These are phyloP conservation scores for Microcera coccophila DNA, from an alignment of 2,329 filamentous ascomycete species.

Conservation along the genomic window DNA sequence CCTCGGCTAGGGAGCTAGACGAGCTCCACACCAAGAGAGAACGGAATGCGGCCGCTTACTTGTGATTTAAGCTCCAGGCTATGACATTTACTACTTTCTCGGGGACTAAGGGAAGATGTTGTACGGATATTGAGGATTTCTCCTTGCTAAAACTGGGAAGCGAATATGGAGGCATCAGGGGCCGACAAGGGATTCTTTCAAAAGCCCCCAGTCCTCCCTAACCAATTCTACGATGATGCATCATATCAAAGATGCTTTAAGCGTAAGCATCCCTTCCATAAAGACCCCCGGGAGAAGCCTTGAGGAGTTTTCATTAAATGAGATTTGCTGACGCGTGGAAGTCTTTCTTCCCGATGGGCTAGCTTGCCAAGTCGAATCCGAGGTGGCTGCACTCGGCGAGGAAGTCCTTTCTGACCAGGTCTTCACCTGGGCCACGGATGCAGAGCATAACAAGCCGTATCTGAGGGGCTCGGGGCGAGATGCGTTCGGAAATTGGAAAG, in stretches of 20 bases:
- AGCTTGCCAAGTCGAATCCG: slow-evolving; percentile 37
- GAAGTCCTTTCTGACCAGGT: slow-evolving; percentile 52
- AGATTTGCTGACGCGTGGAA: slow-evolving; percentile 23
- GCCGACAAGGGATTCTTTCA: slow-evolving; percentile 55
- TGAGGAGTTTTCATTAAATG: slow-evolving; percentile 1
- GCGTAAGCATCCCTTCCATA: slow-evolving; percentile 33
- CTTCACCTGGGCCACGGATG: slow-evolving; percentile 58
- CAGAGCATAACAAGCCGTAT: slow-evolving; percentile 62
- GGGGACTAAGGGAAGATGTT: slow-evolving; percentile 3
- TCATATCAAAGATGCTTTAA: slow-evolving; percentile 50
- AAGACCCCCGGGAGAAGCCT: not conserved
- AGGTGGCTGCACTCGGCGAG: slow-evolving; percentile 46
- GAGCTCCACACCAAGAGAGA: slow-evolving; percentile 17
- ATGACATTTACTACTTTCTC: not conserved
- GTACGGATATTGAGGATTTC: slow-evolving; percentile 1
- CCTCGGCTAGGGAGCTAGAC: slow-evolving; percentile 9
- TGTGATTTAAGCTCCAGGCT: slow-evolving; percentile 13
- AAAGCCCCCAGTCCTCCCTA: slow-evolving; percentile 46
- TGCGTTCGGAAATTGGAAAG: slow-evolving; percentile 57
- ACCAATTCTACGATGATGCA: slow-evolving; percentile 55
- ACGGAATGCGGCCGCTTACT: slow-evolving; percentile 10
- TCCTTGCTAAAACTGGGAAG: slow-evolving; percentile 1
- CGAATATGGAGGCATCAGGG: slow-evolving; percentile 41
- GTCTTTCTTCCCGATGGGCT: slow-evolving; percentile 47
- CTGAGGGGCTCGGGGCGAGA: slow-evolving; percentile 54